Evolutionary conservation across 306 rosid genomes (phyloP).

Genomic region (Coriaria nepalensis): DNA sequence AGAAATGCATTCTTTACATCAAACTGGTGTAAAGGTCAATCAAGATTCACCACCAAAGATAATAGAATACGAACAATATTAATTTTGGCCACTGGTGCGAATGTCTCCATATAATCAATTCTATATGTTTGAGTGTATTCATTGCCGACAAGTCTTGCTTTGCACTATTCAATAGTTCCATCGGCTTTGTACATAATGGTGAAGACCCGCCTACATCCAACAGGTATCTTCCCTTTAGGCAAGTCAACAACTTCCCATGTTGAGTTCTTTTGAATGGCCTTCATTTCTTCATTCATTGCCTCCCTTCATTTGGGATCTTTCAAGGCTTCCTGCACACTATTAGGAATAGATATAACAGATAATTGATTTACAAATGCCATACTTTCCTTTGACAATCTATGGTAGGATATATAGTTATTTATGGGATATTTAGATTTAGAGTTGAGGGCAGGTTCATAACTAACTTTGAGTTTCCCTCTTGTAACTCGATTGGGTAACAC

Average conservation of each 20-base stretch:
- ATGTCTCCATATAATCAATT: neutral
- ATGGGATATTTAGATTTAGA: constrained; percentile 1
- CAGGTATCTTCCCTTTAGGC: neutral
- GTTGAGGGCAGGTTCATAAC: neutral
- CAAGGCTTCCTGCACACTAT: neutral
- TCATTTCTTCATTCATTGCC: neutral
- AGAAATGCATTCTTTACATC: constrained; percentile 1
- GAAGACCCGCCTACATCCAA: neutral
- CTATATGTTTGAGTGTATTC: neutral
- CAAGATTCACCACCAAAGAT: neutral
- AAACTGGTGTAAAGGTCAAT: neutral
- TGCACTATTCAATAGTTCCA: too few relatives aligned
- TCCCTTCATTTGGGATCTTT: neutral
- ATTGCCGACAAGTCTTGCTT: neutral
- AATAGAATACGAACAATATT: neutral
- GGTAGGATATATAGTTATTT: constrained; percentile 1
- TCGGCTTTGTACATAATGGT: neutral
- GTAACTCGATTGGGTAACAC: neutral
- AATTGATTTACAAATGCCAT: neutral
- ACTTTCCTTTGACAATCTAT: constrained; percentile 2
- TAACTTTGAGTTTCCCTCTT: constrained; percentile 1
- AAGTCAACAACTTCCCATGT: neutral
- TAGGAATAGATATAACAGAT: neutral
- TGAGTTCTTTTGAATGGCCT: neutral
- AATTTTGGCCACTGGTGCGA: constrained; percentile 1